Conservation (phyloP, 352 stramenopile species). For the Phytophthora pini region DNA sequence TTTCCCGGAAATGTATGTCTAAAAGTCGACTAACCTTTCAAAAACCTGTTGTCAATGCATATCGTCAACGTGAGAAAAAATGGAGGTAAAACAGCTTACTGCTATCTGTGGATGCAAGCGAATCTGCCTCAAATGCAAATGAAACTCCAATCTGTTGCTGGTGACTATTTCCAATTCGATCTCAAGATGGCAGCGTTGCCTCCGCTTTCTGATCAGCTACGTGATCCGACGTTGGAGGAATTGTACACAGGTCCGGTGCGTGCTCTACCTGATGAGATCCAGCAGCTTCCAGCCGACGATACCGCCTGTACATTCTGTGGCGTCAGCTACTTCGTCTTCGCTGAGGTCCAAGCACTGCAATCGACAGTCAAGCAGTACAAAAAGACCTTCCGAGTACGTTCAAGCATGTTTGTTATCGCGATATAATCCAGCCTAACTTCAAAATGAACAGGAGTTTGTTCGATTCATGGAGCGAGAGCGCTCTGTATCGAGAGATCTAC, state of each 20-base stretch:
- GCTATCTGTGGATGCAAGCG: no score
- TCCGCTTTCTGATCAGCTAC: conserved; percentile 30
- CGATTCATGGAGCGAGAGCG: conserved; percentile 74
- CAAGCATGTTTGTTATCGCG: no score
- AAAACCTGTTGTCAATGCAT: no score
- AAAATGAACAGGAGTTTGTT: conserved; percentile 53
- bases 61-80: no score
- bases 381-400: conserved; percentile 63
- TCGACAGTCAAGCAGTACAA: conserved; percentile 76
- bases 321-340: conserved; percentile 89
- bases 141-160: neutral
- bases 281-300: conserved; percentile 69
- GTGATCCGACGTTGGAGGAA: conserved; percentile 76
- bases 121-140: conserved; percentile 8
- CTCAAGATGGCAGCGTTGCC: conserved; percentile 23
- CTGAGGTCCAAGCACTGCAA: conserved; percentile 82
- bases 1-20: no score
- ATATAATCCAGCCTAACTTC: neutral
- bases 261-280: conserved; percentile 69
- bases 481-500: conserved; percentile 44
- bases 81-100: no score
- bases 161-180: conserved; percentile 3
- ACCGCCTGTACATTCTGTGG: conserved; percentile 87
- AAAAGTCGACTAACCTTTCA: no score
- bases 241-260: conserved; percentile 67